Evolutionary conservation across 345 rosid species (phyloP), one percentile per base, ranked within the genome.

Genomic region (Moricandia arvensis): DNA sequence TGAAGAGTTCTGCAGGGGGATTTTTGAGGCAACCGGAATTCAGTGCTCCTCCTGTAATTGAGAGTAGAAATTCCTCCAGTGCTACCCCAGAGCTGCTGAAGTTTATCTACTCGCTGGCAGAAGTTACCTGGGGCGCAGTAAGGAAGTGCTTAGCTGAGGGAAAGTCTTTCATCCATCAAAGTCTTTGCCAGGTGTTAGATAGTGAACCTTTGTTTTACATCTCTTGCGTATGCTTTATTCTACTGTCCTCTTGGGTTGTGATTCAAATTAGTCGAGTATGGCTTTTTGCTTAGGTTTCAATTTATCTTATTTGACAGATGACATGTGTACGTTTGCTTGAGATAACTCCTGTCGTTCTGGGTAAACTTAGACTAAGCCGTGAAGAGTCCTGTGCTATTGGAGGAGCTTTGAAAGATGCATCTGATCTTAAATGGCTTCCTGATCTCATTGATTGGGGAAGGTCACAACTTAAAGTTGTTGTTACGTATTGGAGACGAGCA

Each of bases 391-490:
- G 59, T 77, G 80, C 63, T 78, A 75, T 85, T 73, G 79, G 62
- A 78, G 78, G 71, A 29, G 73, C 64, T 51, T 59, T 74, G 75
- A 78, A 73, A 74, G 77, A 78, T 70, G 74, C 71, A 37, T 69
- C 82, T 41, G 89, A 86, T 81, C 82, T 86, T 30, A 72, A 83
- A 71, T 94, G 98, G 98, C 93, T 94, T 79, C 87, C 85, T 84
- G 93, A 90, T 84, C 85, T 94, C 82, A 80, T 87, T 72, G 92
- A 91, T 38, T 94, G 98, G 98, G 97, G 95, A 65, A 89, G 85
- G 79, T 94, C 98, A 33, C 86, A 89, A 70, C 97, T 89, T 64
- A 91, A 88, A 78, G 97, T 91, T 57, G 76, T 94, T 45, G 66
- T 86, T 77, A 88, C 88, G 13, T 91, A 94, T 67, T 94, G 98